Base-by-base conservation (phyloP, 2,329 filamentous ascomycete genomes). In the Chlorencoelia australis region DNA sequence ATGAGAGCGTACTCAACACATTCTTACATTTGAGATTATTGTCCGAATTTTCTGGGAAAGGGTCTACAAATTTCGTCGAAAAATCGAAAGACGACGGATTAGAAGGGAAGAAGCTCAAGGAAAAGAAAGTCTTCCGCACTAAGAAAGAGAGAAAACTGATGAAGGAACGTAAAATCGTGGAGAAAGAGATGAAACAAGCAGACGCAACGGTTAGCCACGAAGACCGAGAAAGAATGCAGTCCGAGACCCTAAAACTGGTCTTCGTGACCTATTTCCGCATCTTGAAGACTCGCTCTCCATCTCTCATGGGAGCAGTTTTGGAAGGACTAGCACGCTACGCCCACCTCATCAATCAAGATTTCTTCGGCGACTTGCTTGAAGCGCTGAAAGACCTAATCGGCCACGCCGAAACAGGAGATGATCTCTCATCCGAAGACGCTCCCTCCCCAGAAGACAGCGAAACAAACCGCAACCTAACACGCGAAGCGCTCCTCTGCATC, bases 321-420 rank as follows among this genome's bases (percentile, higher is more conserved):
- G 91, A 96, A 64, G 91, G 91, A 18, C 66, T 98, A 15, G 88
- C 89, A 33, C 87, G 87, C 56, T 98, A 94, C 56, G 80, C 88
- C 3, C 91, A 95, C 57, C 71, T 98, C 41, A 98, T 98, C 69
- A 98, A 98, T 64, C 87, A 98, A 56, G 86, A 98, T 57, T 96
- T 98, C 67, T 98, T 98, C 52, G 91, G 89, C 18, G 91, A 98
- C 56, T 70, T 98, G 19, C 73, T 98, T 8, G 91, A 96, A 61
- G 89, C 87, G 1, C 68, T 98, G 25, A 93, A 94, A 59, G 91
- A 98, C 46, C 73, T 98, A 29, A 89, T 96, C 51, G 74, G 76
- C 4, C 75, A 88, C 48, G 81, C 82, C 35, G 73, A 81, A 52
- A 67, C 69, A 0, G 65, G 70, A 11, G 67, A 67, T 3, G 58